Conservation (phyloP, 768 basidiomycete species). For the Hygrocybe coccinea region DNA sequence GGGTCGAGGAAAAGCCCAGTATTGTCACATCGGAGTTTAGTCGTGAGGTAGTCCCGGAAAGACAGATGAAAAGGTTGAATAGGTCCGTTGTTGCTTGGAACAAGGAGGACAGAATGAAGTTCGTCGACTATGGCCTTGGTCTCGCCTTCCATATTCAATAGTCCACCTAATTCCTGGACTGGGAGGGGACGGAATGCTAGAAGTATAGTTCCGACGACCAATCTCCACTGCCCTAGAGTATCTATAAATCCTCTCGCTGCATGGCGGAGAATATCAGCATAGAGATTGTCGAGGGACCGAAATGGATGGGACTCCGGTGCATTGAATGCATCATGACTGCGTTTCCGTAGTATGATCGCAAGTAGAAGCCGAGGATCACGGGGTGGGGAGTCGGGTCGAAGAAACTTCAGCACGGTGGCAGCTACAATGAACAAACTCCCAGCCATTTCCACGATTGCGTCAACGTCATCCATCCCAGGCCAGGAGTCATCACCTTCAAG, state of each 20-base stretch:
- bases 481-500: neutral
- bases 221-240: neutral
- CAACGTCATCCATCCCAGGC: neutral
- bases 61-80: neutral
- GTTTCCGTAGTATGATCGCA: neutral
- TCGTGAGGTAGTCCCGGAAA: no score
- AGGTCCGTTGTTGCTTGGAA: slow-evolving; percentile 12
- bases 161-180: neutral
- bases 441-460: neutral
- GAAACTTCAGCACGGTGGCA: neutral
- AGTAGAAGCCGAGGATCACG: neutral
- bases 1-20: slow-evolving; percentile 7
- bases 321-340: neutral
- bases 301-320: neutral
- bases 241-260: neutral
- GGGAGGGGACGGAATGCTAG: neutral
- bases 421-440: neutral
- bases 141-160: neutral
- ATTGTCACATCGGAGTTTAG: no score
- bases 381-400: neutral
- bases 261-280: neutral
- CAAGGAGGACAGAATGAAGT: slow-evolving; percentile 8
- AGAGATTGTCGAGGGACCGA: neutral
- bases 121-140: neutral
- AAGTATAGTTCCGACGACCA: neutral